phyloP scores from a whole-genome alignment of 2,329 filamentous ascomycete species.

The Aspergillus pseudonomiae region DNA sequence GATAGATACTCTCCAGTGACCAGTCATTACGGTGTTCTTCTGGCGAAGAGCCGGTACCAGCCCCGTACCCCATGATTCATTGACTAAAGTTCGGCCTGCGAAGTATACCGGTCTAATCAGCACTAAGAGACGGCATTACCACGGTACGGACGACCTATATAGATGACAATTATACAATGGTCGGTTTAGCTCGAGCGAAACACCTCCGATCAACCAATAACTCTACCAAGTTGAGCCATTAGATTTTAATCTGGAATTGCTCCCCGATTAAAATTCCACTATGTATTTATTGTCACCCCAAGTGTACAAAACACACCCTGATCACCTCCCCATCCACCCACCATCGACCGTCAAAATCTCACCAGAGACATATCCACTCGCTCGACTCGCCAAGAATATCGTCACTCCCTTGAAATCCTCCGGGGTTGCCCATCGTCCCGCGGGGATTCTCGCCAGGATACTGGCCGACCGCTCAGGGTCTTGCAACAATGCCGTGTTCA shows the following conservation, averaged over 20 bases:
- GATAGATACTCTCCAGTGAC: neutral
- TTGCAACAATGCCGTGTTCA: constrained; percentile 80
- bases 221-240: neutral
- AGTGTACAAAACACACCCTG: neutral
- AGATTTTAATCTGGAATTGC: neutral
- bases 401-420: constrained; percentile 85
- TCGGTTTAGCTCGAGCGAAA: neutral
- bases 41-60: neutral
- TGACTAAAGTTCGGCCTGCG: neutral
- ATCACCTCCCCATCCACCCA: constrained; percentile 47
- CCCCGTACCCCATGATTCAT: neutral
- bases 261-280: neutral
- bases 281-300: neutral
- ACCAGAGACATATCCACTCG: constrained; percentile 77
- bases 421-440: constrained; percentile 77
- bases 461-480: constrained; percentile 69
- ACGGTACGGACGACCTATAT: neutral
- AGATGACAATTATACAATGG: neutral
- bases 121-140: neutral
- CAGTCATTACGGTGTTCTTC: neutral
- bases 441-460: constrained; percentile 79
- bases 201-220: neutral
- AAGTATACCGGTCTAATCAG: neutral
- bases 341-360: constrained; percentile 84
- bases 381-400: constrained; percentile 74